Conservation (phyloP, 495 filamentous ascomycete species). For the Neurospora sp. region DNA sequence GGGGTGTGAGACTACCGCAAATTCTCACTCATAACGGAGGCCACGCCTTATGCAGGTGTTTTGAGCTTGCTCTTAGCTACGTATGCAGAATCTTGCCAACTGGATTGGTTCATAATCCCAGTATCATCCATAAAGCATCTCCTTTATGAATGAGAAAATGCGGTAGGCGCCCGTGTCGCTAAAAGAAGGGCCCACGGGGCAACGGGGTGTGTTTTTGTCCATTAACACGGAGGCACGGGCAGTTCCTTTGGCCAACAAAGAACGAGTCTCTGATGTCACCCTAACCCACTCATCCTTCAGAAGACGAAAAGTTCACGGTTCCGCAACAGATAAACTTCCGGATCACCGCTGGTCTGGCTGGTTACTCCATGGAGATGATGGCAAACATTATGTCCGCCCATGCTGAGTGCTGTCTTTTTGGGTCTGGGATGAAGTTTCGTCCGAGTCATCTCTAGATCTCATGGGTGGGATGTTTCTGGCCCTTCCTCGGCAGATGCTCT, state of each 20-base stretch:
- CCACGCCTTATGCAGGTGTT: too few relatives aligned
- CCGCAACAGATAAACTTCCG: not conserved
- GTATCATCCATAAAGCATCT: too few relatives aligned
- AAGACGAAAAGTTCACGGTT: not conserved
- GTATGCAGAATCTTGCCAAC: too few relatives aligned
- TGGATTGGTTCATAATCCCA: too few relatives aligned
- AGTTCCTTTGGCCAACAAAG: not conserved
- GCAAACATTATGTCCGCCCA: not conserved
- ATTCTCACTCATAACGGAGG: too few relatives aligned
- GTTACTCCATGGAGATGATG: not conserved
- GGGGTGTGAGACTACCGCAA: not conserved
- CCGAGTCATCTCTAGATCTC: not conserved
- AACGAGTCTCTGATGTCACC: not conserved
- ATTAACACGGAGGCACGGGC: not conserved
- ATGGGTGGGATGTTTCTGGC: not conserved
- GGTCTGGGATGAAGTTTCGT: not conserved
- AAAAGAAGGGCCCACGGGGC: not conserved
- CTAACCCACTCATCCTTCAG: not conserved
- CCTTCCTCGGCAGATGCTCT: not conserved
- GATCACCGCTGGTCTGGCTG: not conserved
- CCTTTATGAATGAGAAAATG: too few relatives aligned
- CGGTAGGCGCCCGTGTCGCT: not conserved
- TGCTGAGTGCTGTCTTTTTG: not conserved
- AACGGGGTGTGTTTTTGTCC: not conserved
- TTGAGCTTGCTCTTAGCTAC: too few relatives aligned